Conservation (phyloP, 2,329 filamentous ascomycete genomes). For the Fusarium fujikuroi region DNA sequence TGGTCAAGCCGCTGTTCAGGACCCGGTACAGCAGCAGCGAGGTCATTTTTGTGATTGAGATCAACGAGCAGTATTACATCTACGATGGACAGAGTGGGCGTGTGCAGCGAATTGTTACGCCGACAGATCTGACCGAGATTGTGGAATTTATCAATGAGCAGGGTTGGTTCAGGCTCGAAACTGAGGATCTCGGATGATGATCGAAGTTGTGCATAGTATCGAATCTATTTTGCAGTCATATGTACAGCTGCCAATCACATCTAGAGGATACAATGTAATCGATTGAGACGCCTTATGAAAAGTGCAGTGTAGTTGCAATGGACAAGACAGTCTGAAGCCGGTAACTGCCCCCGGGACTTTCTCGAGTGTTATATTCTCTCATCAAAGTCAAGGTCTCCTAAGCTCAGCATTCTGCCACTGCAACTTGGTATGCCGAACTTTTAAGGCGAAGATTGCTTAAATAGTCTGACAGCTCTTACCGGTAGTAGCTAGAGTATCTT, state of each 20-base stretch:
- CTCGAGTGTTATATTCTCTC: no score
- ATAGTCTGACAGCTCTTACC: no score
- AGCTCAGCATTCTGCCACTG: no score
- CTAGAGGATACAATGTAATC: rapidly evolving
- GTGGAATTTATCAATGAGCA: neutral
- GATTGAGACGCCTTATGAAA: rapidly evolving
- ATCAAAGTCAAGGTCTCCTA: no score
- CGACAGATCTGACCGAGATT: neutral
- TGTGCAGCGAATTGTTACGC: neutral
- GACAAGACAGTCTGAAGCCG: neutral
- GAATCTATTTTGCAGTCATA: neutral
- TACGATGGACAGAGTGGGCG: neutral
- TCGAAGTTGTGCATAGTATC: neutral
- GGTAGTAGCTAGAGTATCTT: neutral
- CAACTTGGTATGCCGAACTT: neutral
- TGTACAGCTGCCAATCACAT: rapidly evolving
- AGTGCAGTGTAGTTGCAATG: rapidly evolving
- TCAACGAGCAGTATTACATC: neutral
- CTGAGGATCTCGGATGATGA: neutral
- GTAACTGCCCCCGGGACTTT: no score
- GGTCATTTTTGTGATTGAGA: neutral
- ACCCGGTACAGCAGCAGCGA: neutral
- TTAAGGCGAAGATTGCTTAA: rapidly evolving
- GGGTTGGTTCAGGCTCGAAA: neutral
- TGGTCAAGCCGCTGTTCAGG: neutral